Percentiles rank a stretch among this genome's conserved stretches.
phyloP scores from a whole-genome alignment of 371 early-diverging fungal genomes.

The Mucor piriformis region DNA sequence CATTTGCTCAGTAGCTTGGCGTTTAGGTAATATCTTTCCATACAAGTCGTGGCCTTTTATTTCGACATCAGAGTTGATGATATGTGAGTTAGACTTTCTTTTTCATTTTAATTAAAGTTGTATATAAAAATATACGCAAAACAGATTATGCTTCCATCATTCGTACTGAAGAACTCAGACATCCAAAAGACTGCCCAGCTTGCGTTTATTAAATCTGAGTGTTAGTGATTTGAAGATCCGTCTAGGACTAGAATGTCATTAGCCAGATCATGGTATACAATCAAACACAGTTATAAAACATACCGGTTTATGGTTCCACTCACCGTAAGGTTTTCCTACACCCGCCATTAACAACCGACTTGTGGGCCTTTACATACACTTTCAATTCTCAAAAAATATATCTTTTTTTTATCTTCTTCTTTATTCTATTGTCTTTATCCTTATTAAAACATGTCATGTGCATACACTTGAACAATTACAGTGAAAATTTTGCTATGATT shows the following conservation, averaged over 20 bases:
- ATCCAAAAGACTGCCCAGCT: slow-evolving; percentile 41
- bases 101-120: slow-evolving; percentile 17
- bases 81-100: too few relatives aligned
- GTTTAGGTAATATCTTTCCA: too few relatives aligned
- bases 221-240: slow-evolving; percentile 16
- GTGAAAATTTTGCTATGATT: too few relatives aligned
- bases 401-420: background rate
- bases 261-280: slow-evolving; percentile 21
- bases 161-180: slow-evolving; percentile 32
- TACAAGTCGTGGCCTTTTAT: too few relatives aligned
- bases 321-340: background rate
- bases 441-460: too few relatives aligned
- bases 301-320: slow-evolving; percentile 4
- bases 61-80: too few relatives aligned
- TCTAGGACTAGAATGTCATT: slow-evolving; percentile 4
- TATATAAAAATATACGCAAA: slow-evolving; percentile 20
- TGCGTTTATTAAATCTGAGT: slow-evolving; percentile 30
- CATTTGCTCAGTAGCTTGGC: too few relatives aligned
- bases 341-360: background rate
- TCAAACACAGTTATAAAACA: slow-evolving; percentile 35
- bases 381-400: background rate
- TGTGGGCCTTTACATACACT: background rate
- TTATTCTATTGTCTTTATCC: too few relatives aligned
- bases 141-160: slow-evolving; percentile 36
- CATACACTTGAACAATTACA: too few relatives aligned